Base-by-base conservation (phyloP, 805 yeast species). In the Candida parachauliodes region DNA sequence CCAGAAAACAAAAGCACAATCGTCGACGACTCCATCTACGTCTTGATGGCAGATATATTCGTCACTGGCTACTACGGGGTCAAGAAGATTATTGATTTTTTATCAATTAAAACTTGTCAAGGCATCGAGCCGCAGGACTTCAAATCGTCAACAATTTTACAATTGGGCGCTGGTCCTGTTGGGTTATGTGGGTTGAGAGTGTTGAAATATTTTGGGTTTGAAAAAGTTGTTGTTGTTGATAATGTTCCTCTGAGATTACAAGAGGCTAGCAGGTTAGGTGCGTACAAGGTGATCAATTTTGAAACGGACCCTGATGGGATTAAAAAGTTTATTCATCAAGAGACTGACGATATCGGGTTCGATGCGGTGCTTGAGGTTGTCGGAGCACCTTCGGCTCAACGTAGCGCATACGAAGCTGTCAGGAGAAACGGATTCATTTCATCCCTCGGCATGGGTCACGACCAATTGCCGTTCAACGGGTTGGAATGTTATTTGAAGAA, bases 41-140 rank as follows among this genome's bases (percentile, higher is more conserved):
- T 77, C 5, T 51, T 79, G 44, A 74, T 78, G 81, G 77, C 81
- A 10, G 83, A 79, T 52, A 78, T 79, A 36, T 78, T 79, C 57
- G 75, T 79, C 29, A 79, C 84, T 1, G 84, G 82, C 0, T 78
- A 73, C 56, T 72, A 67, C 43, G 81, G 82, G 24, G 80, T 72
- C 8, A 65, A 68, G 41, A 75, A 76, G 47, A 70, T 72, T 42
- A 51, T 72, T 31, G 68, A 68, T 43, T 63, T 55, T 41, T 59
- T 64, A 30, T 57, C 65, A 28, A 56, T 58, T 20, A 55, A 58
- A 14, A 51, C 58, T 19, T 49, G 66, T 3, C 49, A 55, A 25
- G 46, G 50, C 1, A 20, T 34, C 4, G 8, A 21, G 22, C 17
- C 32, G 5, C 9, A 29, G 22, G 35, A 24, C 11, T 31, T 26